phyloP scores from a whole-genome alignment of 2,329 filamentous ascomycete species.

The Monosporascus sp. region DNA sequence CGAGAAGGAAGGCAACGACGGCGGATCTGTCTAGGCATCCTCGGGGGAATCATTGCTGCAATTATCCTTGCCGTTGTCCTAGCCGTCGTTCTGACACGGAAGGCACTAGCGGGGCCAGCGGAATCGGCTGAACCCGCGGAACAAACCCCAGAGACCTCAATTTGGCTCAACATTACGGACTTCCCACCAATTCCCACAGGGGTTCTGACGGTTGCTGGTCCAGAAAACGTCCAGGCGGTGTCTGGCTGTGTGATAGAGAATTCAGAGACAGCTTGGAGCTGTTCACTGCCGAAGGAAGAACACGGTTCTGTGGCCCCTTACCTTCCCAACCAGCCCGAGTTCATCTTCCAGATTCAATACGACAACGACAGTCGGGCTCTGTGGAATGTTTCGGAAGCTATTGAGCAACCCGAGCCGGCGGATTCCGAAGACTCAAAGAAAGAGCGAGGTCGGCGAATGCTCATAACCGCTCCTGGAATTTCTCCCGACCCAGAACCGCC shows the following conservation, averaged over 20 bases:
- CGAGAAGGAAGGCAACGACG: constrained; percentile 60
- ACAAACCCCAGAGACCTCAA: constrained; percentile 32
- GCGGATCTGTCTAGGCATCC: constrained; percentile 52
- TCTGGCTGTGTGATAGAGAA: constrained; percentile 66
- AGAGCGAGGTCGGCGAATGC: constrained; percentile 8
- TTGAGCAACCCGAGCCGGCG: constrained; percentile 25
- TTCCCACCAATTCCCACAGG: constrained; percentile 86
- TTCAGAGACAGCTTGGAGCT: constrained; percentile 70
- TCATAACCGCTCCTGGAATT: constrained; percentile 30
- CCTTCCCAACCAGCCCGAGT: constrained; percentile 65
- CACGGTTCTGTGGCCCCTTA: constrained; percentile 61
- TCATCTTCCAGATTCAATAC: constrained; percentile 74
- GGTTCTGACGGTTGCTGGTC: constrained; percentile 69
- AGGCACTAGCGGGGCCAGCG: constrained; percentile 9
- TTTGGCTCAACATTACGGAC: constrained; percentile 79
- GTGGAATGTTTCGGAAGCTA: constrained; percentile 41
- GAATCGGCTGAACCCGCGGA: constrained; percentile 4
- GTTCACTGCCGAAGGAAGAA: constrained; percentile 73
- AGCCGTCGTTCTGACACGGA: constrained; percentile 49
- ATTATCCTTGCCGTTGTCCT: constrained; percentile 55
- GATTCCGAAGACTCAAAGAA: constrained; percentile 14
- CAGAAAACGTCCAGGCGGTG: constrained; percentile 59
- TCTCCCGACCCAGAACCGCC: constrained; percentile 53
- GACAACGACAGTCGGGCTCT: constrained; percentile 52
- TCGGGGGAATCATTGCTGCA: constrained; percentile 45